Percentiles rank a stretch among this genome's conserved stretches.
phyloP scores from a whole-genome alignment of 1,284 basidiomycete species.

The Naganishia albida region DNA sequence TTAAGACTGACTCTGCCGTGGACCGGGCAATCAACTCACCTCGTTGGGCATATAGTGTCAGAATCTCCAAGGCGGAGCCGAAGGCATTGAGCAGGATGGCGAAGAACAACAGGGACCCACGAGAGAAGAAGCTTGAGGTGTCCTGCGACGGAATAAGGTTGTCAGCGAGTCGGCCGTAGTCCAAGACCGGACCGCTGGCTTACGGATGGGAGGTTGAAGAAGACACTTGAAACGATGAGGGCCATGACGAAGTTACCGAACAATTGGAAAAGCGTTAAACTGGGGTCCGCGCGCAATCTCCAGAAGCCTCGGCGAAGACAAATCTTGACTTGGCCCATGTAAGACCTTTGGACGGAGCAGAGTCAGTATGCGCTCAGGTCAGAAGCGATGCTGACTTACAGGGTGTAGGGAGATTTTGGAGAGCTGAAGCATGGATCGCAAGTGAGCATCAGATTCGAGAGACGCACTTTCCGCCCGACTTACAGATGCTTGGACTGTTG shows the following conservation, averaged over 20 bases:
- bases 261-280: constrained; percentile 51
- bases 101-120: constrained; percentile 55
- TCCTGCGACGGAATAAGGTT: constrained; percentile 15
- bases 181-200: neutral
- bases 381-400: constrained; percentile 31
- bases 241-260: constrained; percentile 55
- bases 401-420: constrained; percentile 53
- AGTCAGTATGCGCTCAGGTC: neutral
- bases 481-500: constrained; percentile 55
- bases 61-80: constrained; percentile 39
- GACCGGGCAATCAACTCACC: neutral
- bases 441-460: neutral
- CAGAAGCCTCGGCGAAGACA: constrained; percentile 54
- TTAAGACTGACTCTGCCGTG: neutral
- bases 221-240: constrained; percentile 54
- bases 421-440: constrained; percentile 35
- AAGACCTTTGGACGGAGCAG: constrained; percentile 36
- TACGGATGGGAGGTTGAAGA: constrained; percentile 48
- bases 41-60: constrained; percentile 56
- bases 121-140: constrained; percentile 47
- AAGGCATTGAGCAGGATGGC: constrained; percentile 53
- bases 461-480: constrained; percentile 32
- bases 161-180: constrained; percentile 20
- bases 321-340: constrained; percentile 52
- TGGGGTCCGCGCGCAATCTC: constrained; percentile 53